phyloP scores from a whole-genome alignment of 345 rosid genomes.

The Nephelium lappaceum region DNA sequence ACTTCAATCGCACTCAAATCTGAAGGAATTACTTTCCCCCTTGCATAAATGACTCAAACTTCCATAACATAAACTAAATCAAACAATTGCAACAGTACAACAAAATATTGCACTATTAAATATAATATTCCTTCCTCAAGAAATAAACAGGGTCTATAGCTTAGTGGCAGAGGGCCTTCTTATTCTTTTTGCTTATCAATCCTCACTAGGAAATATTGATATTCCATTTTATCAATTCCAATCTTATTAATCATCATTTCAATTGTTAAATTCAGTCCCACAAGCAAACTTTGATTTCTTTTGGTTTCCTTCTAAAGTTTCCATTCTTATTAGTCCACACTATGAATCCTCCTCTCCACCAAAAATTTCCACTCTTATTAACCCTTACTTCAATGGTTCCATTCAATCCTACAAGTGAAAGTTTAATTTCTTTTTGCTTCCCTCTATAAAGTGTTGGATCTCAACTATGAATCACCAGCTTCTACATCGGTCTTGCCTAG shows the following conservation, averaged over 20 bases:
- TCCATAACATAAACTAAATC: no score
- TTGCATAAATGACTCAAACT: no score
- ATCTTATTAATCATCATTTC: background rate
- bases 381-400: no score
- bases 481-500: no score
- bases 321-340: no score
- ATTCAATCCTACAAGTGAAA: background rate
- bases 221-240: background rate
- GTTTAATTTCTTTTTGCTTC: background rate
- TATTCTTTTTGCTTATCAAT: no score
- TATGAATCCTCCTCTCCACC: no score
- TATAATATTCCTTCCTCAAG: background rate
- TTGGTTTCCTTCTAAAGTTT: background rate
- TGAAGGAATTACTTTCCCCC: background rate
- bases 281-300: background rate
- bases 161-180: constrained; percentile 66
- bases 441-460: background rate
- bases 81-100: no score
- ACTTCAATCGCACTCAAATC: background rate
- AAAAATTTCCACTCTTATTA: no score
- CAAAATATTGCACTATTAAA: background rate
- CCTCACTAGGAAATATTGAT: no score
- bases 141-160: constrained; percentile 54
- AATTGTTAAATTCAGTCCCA: background rate
- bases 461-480: no score